Base-by-base conservation (phyloP, 305 asterid species). In the Fraxinus sp. region DNA sequence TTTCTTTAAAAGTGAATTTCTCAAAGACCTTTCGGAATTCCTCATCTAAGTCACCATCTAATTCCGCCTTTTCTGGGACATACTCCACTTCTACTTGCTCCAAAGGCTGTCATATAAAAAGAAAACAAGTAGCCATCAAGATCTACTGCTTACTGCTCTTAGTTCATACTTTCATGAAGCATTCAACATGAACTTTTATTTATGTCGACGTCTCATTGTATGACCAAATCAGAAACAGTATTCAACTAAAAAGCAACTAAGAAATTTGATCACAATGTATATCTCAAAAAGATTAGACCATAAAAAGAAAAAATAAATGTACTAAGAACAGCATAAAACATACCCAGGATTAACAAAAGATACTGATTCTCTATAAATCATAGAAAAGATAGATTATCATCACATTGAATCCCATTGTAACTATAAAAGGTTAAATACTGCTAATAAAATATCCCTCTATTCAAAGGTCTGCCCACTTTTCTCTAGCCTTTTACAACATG, bases 61-160 rank as follows among this genome's bases (percentile, higher is more conserved):
- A 83, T 77, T 93, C 99, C 14, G 95, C 95, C 88, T 87, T 92
- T 79, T 96, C 99, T 52, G 98, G 98, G 13, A 96, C 93, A 87
- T 93, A 96, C 86, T 96, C 99, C 74, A 96, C 88, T 88, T 91
- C 98, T 80, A 96, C 97, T 22, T 62, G 90, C 85, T 85, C 97
- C 76, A 87, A 55, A 55, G 77, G 87, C 98, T 94, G 88, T 49
- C 8, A 13, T 68, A 28, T 30, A 22, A 41, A 72, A 44, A 32
- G 77, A 66, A 77, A 30, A 41, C 13, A 75, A 82, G 62, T 36
- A 62, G 35, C 55, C 64, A 81, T 33, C 72, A 68, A 84, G 70
- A 70, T 77, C 33, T 28, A 46, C 14, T 20, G 41, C 39, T 7
- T 49, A 49, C 59, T 13, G 57, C 20, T 14, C 32, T 33, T 18